A percentile compares a stretch with the other conserved stretches of the same genome.
Conservation (phyloP, 345 rosid genomes). For the Alliaria petiolata region DNA sequence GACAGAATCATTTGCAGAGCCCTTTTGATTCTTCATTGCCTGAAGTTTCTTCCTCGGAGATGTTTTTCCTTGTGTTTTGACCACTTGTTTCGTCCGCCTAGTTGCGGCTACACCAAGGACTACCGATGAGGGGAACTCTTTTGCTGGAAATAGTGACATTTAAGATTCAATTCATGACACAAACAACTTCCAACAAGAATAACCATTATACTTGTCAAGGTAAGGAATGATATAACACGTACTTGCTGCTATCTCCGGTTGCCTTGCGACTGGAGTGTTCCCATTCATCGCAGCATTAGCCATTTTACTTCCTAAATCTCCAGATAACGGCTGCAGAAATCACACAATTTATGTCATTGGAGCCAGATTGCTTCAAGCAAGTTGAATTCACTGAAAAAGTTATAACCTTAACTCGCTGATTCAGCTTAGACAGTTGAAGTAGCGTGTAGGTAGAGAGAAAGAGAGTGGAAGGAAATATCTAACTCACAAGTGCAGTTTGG, state of each 20-base stretch:
- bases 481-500: conserved; percentile 47
- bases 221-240: conserved; percentile 3
- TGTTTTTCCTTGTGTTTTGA: conserved; percentile 22
- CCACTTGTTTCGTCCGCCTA: neutral
- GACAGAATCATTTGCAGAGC: conserved; percentile 5
- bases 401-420: neutral
- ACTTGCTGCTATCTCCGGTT: conserved; percentile 26
- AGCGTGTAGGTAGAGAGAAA: neutral
- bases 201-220: neutral
- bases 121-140: conserved; percentile 34
- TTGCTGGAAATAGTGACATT: conserved; percentile 35
- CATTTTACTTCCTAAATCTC: conserved; percentile 25
- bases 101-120: conserved; percentile 42
- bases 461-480: neutral
- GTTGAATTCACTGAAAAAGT: neutral
- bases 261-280: conserved; percentile 27
- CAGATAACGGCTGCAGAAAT: conserved; percentile 28
- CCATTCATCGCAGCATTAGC: conserved; percentile 36
- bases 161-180: neutral
- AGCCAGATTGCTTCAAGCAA: neutral
- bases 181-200: neutral
- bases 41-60: conserved; percentile 23
- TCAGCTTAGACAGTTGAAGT: neutral
- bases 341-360: neutral
- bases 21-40: conserved; percentile 22